phyloP scores from a whole-genome alignment of 768 basidiomycete species.

The Tubosaeta sp. region DNA sequence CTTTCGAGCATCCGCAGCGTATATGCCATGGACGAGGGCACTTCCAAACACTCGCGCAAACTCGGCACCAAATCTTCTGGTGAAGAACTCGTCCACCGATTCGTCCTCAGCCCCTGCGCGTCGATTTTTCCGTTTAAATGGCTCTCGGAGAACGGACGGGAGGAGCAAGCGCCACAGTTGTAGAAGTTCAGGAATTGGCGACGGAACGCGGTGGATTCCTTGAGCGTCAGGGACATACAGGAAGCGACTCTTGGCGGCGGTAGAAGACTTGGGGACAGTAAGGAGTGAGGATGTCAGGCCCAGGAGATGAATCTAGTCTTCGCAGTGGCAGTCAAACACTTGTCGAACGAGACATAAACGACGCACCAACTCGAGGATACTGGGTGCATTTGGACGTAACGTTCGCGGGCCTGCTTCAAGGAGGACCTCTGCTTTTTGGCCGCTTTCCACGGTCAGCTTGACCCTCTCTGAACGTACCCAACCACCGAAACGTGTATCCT shows the following conservation, averaged over 20 bases:
- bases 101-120: slow-evolving; percentile 55
- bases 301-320: slow-evolving; percentile 70
- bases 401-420: slow-evolving; percentile 89
- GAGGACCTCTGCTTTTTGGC: slow-evolving; percentile 41
- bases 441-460: slow-evolving; percentile 30
- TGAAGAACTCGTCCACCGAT: slow-evolving; percentile 72
- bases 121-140: slow-evolving; percentile 46
- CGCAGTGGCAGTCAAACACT: slow-evolving; percentile 8
- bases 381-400: slow-evolving; percentile 68
- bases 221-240: slow-evolving; percentile 50
- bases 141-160: slow-evolving; percentile 54
- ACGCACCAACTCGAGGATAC: slow-evolving; percentile 74
- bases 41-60: slow-evolving; percentile 76
- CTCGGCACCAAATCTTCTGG: slow-evolving; percentile 64
- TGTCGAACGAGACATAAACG: slow-evolving; percentile 2
- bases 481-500: slow-evolving; percentile 65
- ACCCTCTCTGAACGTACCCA: slow-evolving; percentile 72
- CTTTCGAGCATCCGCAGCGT: slow-evolving; percentile 76
- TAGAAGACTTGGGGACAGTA: slow-evolving; percentile 59
- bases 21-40: slow-evolving; percentile 88
- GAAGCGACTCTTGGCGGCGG: slow-evolving; percentile 76
- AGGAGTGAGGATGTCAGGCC: slow-evolving; percentile 56
- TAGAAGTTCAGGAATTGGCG: slow-evolving; percentile 34
- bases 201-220: slow-evolving; percentile 53
- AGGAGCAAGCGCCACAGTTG: slow-evolving; percentile 45